Base-by-base conservation (phyloP, 768 basidiomycete species). In the Boletus tomentosulus region DNA sequence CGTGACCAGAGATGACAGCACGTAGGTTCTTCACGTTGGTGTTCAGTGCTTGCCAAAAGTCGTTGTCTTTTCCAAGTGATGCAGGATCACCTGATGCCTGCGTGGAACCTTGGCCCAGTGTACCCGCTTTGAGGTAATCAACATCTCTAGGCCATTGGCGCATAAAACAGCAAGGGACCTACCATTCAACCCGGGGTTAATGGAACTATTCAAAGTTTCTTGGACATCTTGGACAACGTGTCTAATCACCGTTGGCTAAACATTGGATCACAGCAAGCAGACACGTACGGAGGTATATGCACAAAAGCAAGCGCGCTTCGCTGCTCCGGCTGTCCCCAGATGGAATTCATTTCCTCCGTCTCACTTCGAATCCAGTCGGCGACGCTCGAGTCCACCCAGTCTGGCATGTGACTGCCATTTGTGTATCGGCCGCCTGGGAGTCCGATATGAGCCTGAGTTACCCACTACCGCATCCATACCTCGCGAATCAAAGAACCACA, bases 401-500 rank as follows among this genome's bases (percentile, higher is more conserved):
- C 86, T 0, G 79, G 77, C 46, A 86, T 69, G 16, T 72, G 69
- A 47, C 58, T 73, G 3, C 78, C 64, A 39, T 80, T 75, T 5
- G 68, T 71, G 43, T 73, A 75, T 59, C 77, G 69, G 0, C 86
- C 86, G 31, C 84, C 84, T 69, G 46, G 43, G 8, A 58, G 10
- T 25, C 13, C n/a, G n/a, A 16, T 2, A 3, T 68, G 31, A 65
- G 5, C 27, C 13, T 3, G 25, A 5, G n/a, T 41, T 31, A 2
- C 19, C 16, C 8, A 38, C 22, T 30, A 28, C 7, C 24, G 34
- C 10, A 31, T 45, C 16, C 43, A 13, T 62, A 82, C 84, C 84
- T 55, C 86, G 76, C 3, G 88, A 89, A 68, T 89, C 88, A 59
- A 90, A 90, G 70, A 87, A 87, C 67, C 87, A 90, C 4, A 89